phyloP scores from a whole-genome alignment of 1,284 basidiomycete species.

The Tausonia pullulans region DNA sequence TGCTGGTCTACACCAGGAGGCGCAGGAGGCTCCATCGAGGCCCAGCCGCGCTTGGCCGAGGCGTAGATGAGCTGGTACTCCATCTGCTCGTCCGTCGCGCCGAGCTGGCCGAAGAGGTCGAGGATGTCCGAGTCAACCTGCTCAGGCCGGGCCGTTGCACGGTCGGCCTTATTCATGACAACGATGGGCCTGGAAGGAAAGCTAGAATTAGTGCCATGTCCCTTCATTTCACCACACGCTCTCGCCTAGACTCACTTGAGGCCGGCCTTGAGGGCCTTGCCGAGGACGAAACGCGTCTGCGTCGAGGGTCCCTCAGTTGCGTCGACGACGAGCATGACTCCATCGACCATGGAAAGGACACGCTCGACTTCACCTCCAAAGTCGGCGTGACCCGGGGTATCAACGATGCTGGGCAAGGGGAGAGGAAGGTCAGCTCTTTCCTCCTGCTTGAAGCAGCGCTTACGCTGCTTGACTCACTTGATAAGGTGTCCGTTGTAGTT shows the following conservation, averaged over 20 bases:
- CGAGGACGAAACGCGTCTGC: slow-evolving; percentile 17
- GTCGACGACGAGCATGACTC: slow-evolving; percentile 16
- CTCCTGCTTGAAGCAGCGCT: background rate
- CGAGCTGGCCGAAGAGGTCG: slow-evolving; percentile 15
- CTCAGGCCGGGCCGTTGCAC: slow-evolving; percentile 13
- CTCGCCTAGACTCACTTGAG: slow-evolving; percentile 7
- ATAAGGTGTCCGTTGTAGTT: slow-evolving; percentile 17
- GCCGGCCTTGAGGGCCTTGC: slow-evolving; percentile 15
- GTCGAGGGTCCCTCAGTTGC: slow-evolving; percentile 17
- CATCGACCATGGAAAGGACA: slow-evolving; percentile 17
- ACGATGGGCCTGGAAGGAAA: slow-evolving; percentile 11
- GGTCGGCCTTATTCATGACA: slow-evolving; percentile 18
- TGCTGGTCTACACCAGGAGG: slow-evolving; percentile 12
- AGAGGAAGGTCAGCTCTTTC: background rate
- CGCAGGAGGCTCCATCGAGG: slow-evolving; percentile 7
- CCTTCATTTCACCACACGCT: background rate
- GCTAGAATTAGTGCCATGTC: background rate
- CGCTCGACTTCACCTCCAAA: slow-evolving; percentile 18
- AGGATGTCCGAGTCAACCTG: slow-evolving; percentile 17
- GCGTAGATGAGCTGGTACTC: slow-evolving; percentile 16
- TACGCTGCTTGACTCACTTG: slow-evolving; percentile 6
- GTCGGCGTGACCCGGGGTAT: slow-evolving; percentile 18
- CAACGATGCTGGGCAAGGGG: slow-evolving; percentile 13
- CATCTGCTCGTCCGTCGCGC: slow-evolving; percentile 17
- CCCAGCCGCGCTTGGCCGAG: slow-evolving; percentile 17